Evolutionary conservation across 2,329 filamentous ascomycete genomes (phyloP).

Genomic region (Xylaria sp.): DNA sequence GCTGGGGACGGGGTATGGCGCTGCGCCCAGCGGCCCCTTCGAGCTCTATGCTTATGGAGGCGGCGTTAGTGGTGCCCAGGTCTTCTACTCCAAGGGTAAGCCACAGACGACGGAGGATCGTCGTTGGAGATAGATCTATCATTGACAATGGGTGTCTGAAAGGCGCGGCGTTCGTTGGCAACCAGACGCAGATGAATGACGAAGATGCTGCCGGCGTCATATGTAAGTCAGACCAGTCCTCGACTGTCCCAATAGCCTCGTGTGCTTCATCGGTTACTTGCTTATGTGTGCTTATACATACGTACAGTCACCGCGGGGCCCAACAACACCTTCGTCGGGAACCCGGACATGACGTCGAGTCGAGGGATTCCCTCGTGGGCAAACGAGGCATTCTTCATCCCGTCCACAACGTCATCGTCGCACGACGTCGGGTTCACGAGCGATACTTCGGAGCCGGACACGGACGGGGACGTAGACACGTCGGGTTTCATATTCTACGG

Average conservation of each 20-base stretch:
- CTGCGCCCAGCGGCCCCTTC: constrained; percentile 39
- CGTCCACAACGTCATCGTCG: constrained; percentile 34
- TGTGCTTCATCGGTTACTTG: not conserved
- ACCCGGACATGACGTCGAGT: constrained; percentile 37
- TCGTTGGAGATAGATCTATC: not conserved
- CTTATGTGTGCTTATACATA: not conserved
- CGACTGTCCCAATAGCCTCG: not conserved
- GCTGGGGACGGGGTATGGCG: constrained; percentile 13
- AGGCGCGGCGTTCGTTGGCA: constrained; percentile 33
- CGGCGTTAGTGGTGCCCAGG: constrained; percentile 42
- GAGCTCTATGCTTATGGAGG: constrained; percentile 47
- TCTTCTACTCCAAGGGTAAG: constrained; percentile 45
- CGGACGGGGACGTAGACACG: constrained; percentile 27
- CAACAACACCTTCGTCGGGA: constrained; percentile 37
- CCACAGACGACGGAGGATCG: not conserved
- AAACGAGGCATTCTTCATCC: constrained; percentile 44
- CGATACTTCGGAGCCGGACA: constrained; percentile 16
- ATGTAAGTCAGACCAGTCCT: constrained; percentile 35
- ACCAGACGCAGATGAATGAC: constrained; percentile 26
- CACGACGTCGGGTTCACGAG: constrained; percentile 41
- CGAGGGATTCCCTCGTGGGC: constrained; percentile 39
- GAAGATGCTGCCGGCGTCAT: constrained; percentile 34
- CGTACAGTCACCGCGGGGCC: constrained; percentile 34
- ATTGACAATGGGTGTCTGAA: not conserved
- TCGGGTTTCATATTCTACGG: constrained; percentile 47